A percentile compares a stretch with the other conserved stretches of the same genome.
Evolutionary conservation across 768 basidiomycete species (phyloP).

Genomic region (Leccinellum albellum): DNA sequence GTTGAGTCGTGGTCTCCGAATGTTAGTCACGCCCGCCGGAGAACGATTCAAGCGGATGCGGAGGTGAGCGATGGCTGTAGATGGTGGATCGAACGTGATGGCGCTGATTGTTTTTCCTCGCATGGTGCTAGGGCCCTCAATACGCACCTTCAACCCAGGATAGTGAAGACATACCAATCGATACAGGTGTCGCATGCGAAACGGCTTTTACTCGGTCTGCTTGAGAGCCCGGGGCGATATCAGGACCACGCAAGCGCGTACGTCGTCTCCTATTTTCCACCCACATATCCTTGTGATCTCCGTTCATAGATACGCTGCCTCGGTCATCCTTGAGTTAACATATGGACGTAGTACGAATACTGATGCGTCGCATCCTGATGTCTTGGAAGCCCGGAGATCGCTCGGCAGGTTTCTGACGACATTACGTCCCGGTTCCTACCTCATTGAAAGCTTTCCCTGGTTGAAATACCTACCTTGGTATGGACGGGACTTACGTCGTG

Average conservation of each 20-base stretch:
- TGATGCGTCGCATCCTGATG: conserved; percentile 13
- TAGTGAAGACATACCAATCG: conserved; percentile 41
- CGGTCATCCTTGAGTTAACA: conserved; percentile 14
- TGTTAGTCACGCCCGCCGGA: conserved; percentile 46
- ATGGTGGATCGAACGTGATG: too few relatives aligned
- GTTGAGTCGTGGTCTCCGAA: conserved; percentile 49
- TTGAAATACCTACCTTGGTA: conserved; percentile 55
- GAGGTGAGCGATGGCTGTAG: conserved; percentile 32
- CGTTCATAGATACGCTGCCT: conserved; percentile 13
- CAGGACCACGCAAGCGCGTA: conserved; percentile 30
- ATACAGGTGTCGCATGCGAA: conserved; percentile 37
- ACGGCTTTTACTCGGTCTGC: conserved; percentile 7
- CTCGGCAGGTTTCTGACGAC: conserved; percentile 18
- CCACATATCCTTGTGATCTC: conserved; percentile 1
- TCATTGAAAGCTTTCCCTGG: conserved; percentile 32
- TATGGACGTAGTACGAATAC: conserved; percentile 19
- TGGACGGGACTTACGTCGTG: conserved; percentile 47
- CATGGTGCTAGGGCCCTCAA: conserved; percentile 43
- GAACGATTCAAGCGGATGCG: conserved; percentile 54
- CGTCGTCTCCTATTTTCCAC: conserved; percentile 33
- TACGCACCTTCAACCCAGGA: conserved; percentile 49
- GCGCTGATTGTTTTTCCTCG: background rate
- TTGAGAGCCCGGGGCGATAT: conserved; percentile 12
- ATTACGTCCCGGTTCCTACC: conserved; percentile 29
- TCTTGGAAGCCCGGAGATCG: conserved; percentile 18